phyloP scores from a whole-genome alignment of 305 asterid genomes.

The Fraxinus dipetala region DNA sequence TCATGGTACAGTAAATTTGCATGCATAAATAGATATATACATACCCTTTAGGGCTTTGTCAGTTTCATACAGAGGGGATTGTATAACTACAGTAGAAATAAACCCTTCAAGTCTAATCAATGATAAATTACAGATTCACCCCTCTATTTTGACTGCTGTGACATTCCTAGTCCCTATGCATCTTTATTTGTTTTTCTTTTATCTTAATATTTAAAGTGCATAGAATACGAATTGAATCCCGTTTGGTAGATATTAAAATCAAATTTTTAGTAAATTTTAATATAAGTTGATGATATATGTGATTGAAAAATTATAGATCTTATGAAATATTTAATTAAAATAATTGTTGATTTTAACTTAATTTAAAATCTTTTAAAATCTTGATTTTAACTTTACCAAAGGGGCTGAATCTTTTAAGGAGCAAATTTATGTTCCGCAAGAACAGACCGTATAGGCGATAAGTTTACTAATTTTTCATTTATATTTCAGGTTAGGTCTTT shows the following conservation, averaged over 20 bases:
- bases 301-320: no score
- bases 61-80: neutral
- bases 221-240: neutral
- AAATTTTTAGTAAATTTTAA: no score
- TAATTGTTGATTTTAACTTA: no score
- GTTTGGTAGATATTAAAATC: no score
- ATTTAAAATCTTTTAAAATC: no score
- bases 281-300: no score
- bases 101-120: neutral
- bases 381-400: no score
- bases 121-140: neutral
- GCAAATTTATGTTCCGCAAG: neutral
- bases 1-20: neutral
- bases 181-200: no score
- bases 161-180: no score
- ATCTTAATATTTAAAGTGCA: neutral
- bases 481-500: neutral
- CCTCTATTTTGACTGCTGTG: neutral
- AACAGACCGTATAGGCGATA: neutral
- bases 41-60: neutral
- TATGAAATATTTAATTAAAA: no score
- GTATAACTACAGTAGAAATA: neutral
- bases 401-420: neutral
- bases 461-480: neutral
- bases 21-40: neutral